Percentiles rank a stretch among this genome's conserved stretches.
Conservation (phyloP, 352 stramenopile species). For the Pythium catenulatum region DNA sequence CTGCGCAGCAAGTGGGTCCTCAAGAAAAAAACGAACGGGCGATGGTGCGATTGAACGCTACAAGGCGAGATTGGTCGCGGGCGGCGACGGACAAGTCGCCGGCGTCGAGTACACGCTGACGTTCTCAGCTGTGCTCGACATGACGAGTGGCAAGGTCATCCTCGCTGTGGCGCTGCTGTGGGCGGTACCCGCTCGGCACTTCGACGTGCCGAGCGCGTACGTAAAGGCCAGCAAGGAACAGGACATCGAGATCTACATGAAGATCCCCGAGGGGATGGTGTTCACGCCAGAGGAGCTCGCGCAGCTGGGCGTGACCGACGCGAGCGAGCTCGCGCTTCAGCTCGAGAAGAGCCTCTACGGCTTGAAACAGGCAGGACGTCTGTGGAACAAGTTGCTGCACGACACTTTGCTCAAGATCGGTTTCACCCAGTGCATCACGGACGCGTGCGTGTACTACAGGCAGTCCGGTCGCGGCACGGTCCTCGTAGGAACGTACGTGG, state of each 20-base stretch:
- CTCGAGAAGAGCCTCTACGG: constrained; percentile 63
- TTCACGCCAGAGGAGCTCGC: constrained; percentile 26
- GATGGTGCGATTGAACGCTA: constrained; percentile 40
- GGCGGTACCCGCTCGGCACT: constrained; percentile 48
- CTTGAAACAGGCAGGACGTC: constrained; percentile 54
- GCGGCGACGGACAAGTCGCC: constrained; percentile 47
- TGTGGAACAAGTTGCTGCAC: constrained; percentile 63
- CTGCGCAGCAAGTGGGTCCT: constrained; percentile 61
- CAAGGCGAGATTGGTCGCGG: constrained; percentile 49
- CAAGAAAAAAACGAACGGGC: constrained; percentile 55
- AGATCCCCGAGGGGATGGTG: constrained; percentile 43
- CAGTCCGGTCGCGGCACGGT: not conserved
- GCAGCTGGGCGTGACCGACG: constrained; percentile 6
- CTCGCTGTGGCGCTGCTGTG: constrained; percentile 38
- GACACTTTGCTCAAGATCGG: constrained; percentile 30
- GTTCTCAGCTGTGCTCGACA: constrained; percentile 62
- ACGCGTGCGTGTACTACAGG: constrained; percentile 62
- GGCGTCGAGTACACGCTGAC: constrained; percentile 53
- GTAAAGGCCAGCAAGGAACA: constrained; percentile 56
- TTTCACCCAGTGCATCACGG: constrained; percentile 49
- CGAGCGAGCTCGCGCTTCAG: constrained; percentile 27
- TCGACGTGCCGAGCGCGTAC: constrained; percentile 66
- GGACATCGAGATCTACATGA: constrained; percentile 51
- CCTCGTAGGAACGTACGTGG: constrained; percentile 55
- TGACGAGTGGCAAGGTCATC: constrained; percentile 50